phyloP scores from a whole-genome alignment of 2,329 filamentous ascomycete species.

The Neocucurbitaria cava region DNA sequence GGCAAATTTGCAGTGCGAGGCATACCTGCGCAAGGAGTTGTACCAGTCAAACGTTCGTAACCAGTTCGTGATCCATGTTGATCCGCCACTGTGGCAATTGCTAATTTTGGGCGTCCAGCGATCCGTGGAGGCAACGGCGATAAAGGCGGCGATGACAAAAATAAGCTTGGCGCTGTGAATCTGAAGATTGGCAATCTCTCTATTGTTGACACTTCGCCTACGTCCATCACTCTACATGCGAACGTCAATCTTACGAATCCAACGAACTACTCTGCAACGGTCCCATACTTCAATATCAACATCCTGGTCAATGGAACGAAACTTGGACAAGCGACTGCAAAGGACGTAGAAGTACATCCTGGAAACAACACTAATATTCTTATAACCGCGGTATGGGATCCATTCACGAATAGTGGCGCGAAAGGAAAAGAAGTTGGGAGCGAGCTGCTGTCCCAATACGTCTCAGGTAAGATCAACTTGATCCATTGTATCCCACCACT shows the following conservation, averaged over 20 bases:
- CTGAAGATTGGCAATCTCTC: slow-evolving; percentile 75
- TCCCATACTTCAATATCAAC: slow-evolving; percentile 83
- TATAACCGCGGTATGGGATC: slow-evolving; percentile 77
- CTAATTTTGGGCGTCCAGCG: slow-evolving; percentile 45
- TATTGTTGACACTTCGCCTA: slow-evolving; percentile 74
- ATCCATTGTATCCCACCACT: not conserved
- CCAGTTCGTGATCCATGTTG: slow-evolving; percentile 54
- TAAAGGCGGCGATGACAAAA: slow-evolving; percentile 32
- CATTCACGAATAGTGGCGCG: slow-evolving; percentile 67
- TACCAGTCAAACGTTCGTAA: slow-evolving; percentile 93
- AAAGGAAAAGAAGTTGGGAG: slow-evolving; percentile 68
- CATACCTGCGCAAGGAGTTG: slow-evolving; percentile 81
- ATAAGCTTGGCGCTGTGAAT: slow-evolving; percentile 59
- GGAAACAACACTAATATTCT: slow-evolving; percentile 76
- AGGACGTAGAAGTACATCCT: slow-evolving; percentile 67
- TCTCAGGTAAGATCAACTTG: slow-evolving; percentile 70
- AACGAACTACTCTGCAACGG: slow-evolving; percentile 79
- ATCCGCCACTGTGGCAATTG: slow-evolving; percentile 20
- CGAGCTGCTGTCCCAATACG: slow-evolving; percentile 80
- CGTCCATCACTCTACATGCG: slow-evolving; percentile 74
- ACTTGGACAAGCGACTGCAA: slow-evolving; percentile 76
- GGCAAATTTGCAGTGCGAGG: slow-evolving; percentile 81
- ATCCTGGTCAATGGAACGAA: slow-evolving; percentile 75
- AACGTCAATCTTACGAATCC: slow-evolving; percentile 87
- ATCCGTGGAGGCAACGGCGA: slow-evolving; percentile 53